phyloP scores from a whole-genome alignment of 23 red algal genomes.

The Chondrus crispus region DNA sequence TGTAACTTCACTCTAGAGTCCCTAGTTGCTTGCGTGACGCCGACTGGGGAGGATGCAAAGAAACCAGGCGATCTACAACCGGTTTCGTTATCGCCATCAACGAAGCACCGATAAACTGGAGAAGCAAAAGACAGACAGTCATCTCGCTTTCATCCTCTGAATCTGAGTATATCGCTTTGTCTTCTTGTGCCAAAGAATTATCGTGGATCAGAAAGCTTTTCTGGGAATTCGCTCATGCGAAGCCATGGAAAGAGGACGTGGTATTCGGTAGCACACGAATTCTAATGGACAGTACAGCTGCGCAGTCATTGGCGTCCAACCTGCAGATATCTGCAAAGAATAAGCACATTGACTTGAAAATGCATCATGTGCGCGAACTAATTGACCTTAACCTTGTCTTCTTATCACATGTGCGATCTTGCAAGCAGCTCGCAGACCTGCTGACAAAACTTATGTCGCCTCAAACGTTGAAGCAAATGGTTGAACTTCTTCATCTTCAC shows the following conservation, averaged over 20 bases:
- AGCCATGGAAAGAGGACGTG: neutral
- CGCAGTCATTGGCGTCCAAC: neutral
- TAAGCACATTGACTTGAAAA: slow-evolving; percentile 22
- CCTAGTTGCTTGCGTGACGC: neutral
- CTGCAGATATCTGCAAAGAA: neutral
- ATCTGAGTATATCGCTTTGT: neutral
- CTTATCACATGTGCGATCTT: neutral
- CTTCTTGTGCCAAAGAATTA: neutral
- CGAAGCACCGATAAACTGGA: neutral
- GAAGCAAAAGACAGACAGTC: neutral
- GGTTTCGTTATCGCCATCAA: neutral
- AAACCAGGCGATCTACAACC: neutral
- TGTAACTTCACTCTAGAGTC: neutral
- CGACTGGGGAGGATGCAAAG: neutral
- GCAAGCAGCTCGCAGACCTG: neutral
- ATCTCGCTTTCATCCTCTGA: neutral
- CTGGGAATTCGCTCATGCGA: neutral
- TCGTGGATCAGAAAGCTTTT: neutral
- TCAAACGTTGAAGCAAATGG: too few species aligned
- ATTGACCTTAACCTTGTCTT: neutral
- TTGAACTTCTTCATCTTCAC: too few species aligned
- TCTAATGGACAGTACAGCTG: neutral
- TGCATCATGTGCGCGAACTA: neutral
- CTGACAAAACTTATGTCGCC: too few species aligned
- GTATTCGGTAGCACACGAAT: neutral